phyloP scores from a whole-genome alignment of 306 rosid species.

The Senna tora region DNA sequence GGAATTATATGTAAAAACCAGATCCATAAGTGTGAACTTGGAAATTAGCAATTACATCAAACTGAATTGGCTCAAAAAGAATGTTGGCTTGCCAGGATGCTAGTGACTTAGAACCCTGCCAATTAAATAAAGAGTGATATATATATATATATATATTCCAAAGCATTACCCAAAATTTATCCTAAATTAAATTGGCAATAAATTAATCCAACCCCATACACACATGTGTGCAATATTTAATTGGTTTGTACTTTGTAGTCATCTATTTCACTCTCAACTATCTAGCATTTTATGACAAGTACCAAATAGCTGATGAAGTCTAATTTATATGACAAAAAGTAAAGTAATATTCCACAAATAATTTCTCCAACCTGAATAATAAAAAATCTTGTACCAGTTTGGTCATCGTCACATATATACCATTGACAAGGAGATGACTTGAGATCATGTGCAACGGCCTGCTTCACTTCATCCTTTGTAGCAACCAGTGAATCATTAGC shows the following conservation, averaged over 20 bases:
- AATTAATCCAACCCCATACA: not conserved
- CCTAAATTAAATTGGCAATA: not conserved
- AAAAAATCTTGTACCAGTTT: conserved; percentile 61
- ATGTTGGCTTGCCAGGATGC: conserved; percentile 88
- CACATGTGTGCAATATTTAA: not conserved
- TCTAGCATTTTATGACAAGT: not conserved
- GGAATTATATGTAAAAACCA: no score
- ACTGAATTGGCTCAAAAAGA: conserved; percentile 73
- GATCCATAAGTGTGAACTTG: no score
- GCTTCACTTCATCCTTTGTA: conserved; percentile 81
- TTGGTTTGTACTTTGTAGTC: not conserved
- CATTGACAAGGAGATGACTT: conserved; percentile 83
- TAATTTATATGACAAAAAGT: not conserved
- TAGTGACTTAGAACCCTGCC: conserved; percentile 83
- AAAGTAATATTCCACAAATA: not conserved
- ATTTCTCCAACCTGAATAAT: conserved; percentile 63
- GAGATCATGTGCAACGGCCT: conserved; percentile 75
- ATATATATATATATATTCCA: no score
- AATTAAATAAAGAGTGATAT: conserved; percentile 2
- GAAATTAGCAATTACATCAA: conserved; percentile 58
- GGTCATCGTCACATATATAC: conserved; percentile 73
- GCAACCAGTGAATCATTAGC: no score
- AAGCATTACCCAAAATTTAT: not conserved
- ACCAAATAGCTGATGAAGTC: not conserved
- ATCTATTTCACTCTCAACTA: not conserved